phyloP scores from a whole-genome alignment of 106 monocot species.

The Acorus gramineus region DNA sequence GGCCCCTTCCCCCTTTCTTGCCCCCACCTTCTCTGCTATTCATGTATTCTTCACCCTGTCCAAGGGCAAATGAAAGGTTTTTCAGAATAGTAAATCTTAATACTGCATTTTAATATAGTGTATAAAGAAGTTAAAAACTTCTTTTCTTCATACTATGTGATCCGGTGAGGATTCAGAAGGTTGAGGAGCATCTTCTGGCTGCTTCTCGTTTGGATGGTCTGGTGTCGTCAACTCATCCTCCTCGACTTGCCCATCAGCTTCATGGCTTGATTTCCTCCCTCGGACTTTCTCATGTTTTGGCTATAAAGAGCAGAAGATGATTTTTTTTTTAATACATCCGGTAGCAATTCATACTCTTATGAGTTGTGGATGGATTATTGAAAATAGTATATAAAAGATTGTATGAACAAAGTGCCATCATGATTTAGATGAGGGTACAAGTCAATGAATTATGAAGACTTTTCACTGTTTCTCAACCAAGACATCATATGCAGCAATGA shows the following conservation, averaged over 20 bases:
- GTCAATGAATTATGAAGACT: too few species aligned
- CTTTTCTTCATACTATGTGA: slow-evolving; percentile 18
- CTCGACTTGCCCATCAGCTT: slow-evolving; percentile 53
- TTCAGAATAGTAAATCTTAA: not conserved
- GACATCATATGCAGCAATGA: too few species aligned
- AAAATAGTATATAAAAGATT: too few species aligned
- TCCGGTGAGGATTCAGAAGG: slow-evolving; percentile 31
- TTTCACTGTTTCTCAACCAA: too few species aligned
- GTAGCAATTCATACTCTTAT: not conserved
- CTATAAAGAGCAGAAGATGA: slow-evolving; percentile 1
- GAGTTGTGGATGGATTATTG: too few species aligned
- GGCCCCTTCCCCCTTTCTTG: slow-evolving; percentile 25
- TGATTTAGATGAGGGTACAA: too few species aligned
- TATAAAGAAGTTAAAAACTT: not conserved
- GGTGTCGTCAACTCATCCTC: slow-evolving; percentile 38
- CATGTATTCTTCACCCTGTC: slow-evolving; percentile 36
- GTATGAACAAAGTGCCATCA: too few species aligned
- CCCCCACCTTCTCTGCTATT: slow-evolving; percentile 36
- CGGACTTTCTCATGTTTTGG: slow-evolving; percentile 28
- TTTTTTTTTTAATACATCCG: not conserved
- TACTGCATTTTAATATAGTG: not conserved
- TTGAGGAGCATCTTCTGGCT: slow-evolving; percentile 28
- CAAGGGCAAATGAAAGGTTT: not conserved
- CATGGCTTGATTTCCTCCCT: slow-evolving; percentile 42
- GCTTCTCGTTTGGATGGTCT: slow-evolving; percentile 40